These are phyloP conservation scores for Coemansia interrupta DNA, from an alignment of 192 early-diverging fungal species.

Conservation along the genomic window DNA sequence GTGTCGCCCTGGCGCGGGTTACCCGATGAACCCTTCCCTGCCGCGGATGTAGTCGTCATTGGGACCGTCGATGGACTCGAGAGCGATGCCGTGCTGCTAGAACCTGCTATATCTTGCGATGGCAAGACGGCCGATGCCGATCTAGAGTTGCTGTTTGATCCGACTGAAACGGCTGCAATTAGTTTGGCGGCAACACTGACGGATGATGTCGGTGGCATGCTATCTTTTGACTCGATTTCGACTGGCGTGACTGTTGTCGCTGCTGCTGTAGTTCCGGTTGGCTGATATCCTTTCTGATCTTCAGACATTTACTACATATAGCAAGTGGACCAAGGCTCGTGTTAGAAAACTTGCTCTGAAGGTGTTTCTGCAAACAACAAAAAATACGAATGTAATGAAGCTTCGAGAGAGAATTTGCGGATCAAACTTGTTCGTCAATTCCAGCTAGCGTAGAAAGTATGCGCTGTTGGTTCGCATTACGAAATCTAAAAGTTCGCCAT, in stretches of 20 bases:
- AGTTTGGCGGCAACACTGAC: slow-evolving; percentile 1
- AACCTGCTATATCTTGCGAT: not conserved
- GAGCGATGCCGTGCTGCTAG: not conserved
- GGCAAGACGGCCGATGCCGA: not conserved
- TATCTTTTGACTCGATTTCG: not conserved
- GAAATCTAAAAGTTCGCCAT: not conserved
- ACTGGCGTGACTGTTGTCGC: not conserved
- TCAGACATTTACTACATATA: slow-evolving; percentile 50
- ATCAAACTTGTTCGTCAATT: too few species aligned
- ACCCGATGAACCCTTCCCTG: not conserved
- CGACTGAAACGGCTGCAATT: slow-evolving; percentile 6
- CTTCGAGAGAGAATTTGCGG: too few species aligned
- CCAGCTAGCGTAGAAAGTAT: too few species aligned
- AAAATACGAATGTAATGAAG: not conserved
- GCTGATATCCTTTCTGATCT: slow-evolving; percentile 23
- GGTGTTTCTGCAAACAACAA: not conserved
- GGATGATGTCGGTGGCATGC: slow-evolving; percentile 4
- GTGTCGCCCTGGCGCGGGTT: not conserved
- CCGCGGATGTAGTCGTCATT: not conserved
- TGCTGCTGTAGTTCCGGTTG: slow-evolving; percentile 5
- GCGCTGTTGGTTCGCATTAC: too few species aligned
- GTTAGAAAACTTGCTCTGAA: not conserved
- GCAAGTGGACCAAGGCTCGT: not conserved
- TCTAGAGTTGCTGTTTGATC: not conserved
- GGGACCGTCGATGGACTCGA: slow-evolving; percentile 1